Evolutionary conservation across 108 stramenopile genomes (phyloP).

Genomic region (Seminavis robusta): DNA sequence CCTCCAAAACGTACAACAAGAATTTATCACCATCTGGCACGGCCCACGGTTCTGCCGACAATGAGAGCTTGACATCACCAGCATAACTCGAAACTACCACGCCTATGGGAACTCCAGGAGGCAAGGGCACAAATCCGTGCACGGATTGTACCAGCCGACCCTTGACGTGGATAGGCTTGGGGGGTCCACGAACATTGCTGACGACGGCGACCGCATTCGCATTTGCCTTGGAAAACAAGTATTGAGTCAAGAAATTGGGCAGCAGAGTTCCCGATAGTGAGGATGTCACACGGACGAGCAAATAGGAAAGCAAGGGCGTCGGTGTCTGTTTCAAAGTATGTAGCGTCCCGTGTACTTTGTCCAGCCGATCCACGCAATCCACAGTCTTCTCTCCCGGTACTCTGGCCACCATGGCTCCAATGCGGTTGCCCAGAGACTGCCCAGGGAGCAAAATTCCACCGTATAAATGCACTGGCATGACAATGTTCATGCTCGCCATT

Average conservation of each 20-base stretch:
- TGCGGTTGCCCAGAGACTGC: slow-evolving; percentile 75
- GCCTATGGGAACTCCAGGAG: slow-evolving; percentile 80
- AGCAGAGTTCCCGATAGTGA: slow-evolving; percentile 13
- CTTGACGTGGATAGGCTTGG: slow-evolving; percentile 56
- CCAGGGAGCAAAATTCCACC: slow-evolving; percentile 75
- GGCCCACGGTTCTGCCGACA: slow-evolving; percentile 78
- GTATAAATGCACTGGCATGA: slow-evolving; percentile 73
- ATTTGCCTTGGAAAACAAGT: slow-evolving; percentile 52
- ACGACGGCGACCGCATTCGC: slow-evolving; percentile 72
- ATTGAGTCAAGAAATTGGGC: slow-evolving; percentile 34
- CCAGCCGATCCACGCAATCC: slow-evolving; percentile 45
- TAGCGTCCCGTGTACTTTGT: slow-evolving; percentile 50
- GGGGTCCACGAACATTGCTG: slow-evolving; percentile 65
- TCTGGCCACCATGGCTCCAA: slow-evolving; percentile 76
- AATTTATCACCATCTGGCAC: slow-evolving; percentile 84
- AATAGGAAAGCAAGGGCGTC: slow-evolving; percentile 54
- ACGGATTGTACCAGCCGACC: slow-evolving; percentile 61
- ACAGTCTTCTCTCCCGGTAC: slow-evolving; percentile 51
- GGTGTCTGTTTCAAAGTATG: slow-evolving; percentile 56
- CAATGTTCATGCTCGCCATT: background rate
- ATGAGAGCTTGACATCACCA: slow-evolving; percentile 47
- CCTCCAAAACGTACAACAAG: slow-evolving; percentile 71
- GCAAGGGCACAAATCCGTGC: slow-evolving; percentile 79
- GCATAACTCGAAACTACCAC: slow-evolving; percentile 72
- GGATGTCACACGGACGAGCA: slow-evolving; percentile 35